Evolutionary conservation across 23 red algal species (phyloP).

Genomic region (Pyropia yezoensis): DNA sequence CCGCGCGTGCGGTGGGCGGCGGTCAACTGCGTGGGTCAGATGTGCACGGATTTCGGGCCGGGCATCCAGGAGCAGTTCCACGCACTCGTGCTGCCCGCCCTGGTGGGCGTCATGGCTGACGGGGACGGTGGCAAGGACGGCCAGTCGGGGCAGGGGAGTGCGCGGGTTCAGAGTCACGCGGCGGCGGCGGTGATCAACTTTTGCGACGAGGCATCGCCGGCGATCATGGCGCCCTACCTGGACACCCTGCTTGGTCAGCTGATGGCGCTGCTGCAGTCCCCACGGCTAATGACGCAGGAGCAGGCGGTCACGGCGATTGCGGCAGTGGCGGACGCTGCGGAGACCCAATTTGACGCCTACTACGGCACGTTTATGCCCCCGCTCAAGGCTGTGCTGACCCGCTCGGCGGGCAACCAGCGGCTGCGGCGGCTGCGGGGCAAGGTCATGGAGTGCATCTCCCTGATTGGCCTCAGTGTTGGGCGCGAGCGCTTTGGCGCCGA

Average conservation of each 20-base stretch:
- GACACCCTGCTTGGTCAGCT: conserved; percentile 71
- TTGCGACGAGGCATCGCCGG: conserved; percentile 90
- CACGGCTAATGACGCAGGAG: conserved; percentile 71
- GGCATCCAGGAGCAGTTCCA: conserved; percentile 80
- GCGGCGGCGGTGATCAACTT: conserved; percentile 99
- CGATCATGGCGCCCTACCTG: conserved; percentile 76
- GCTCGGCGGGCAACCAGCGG: conserved; percentile 53
- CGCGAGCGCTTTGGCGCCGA: conserved; percentile 71
- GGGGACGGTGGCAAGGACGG: too few species aligned
- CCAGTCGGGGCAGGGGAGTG: conserved; percentile 16
- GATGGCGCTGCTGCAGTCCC: conserved; percentile 60
- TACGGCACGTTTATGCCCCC: conserved; percentile 97
- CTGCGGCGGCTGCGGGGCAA: conserved; percentile 79
- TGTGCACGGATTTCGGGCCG: conserved; percentile 97
- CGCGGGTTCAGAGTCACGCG: conserved; percentile 86
- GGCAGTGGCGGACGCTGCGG: conserved; percentile 87
- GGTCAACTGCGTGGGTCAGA: conserved; percentile 98
- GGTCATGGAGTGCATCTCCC: conserved; percentile 96
- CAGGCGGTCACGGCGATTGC: conserved; percentile 96
- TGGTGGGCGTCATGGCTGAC: conserved; percentile 88
- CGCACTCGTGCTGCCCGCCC: conserved; percentile 40
- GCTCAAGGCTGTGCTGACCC: conserved; percentile 65
- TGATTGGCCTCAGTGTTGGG: conserved; percentile 90
- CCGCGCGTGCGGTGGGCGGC: conserved; percentile 97
- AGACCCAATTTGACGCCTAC: conserved; percentile 63